Conservation (phyloP, 805 yeast genomes). For the Saccharomyces eubayanus region DNA sequence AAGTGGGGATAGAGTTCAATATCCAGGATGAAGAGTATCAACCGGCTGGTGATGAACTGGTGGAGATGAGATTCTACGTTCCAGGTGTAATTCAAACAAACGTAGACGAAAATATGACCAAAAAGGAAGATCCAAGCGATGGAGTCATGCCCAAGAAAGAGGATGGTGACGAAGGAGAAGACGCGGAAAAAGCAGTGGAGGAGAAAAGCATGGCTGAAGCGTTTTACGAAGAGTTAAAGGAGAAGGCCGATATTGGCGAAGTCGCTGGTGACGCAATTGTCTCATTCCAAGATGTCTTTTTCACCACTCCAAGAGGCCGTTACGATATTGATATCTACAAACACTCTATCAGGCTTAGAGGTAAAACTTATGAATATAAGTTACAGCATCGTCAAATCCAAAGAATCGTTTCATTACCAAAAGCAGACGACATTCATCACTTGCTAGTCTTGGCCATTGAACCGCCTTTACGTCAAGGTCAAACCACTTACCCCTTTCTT, state of each 20-base stretch:
- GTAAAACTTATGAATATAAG: slow-evolving; percentile 96
- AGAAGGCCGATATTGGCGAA: slow-evolving; percentile 88
- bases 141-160: slow-evolving; percentile 3
- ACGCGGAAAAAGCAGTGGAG: slow-evolving; percentile 11
- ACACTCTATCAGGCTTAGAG: slow-evolving; percentile 79
- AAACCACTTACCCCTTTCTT: slow-evolving; percentile 88
- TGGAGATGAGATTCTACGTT: slow-evolving; percentile 85
- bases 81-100: slow-evolving; percentile 68
- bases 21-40: slow-evolving; percentile 45
- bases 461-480: slow-evolving; percentile 97
- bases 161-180: slow-evolving; percentile 12
- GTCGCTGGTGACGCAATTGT: slow-evolving; percentile 93
- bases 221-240: slow-evolving; percentile 85
- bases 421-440: slow-evolving; percentile 88
- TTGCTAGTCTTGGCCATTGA: slow-evolving; percentile 83
- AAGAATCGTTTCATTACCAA: slow-evolving; percentile 84
- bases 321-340: slow-evolving; percentile 93
- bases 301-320: slow-evolving; percentile 97
- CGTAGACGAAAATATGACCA: slow-evolving; percentile 33
- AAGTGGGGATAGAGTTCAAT: slow-evolving; percentile 83
- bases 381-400: slow-evolving; percentile 84
- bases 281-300: slow-evolving; percentile 80
- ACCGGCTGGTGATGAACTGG: slow-evolving; percentile 89
- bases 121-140: slow-evolving; percentile 26
- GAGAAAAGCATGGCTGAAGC: slow-evolving; percentile 65